Evolutionary conservation across 2,329 filamentous ascomycete genomes (phyloP).

Genomic region (Trichoderma atroviride): DNA sequence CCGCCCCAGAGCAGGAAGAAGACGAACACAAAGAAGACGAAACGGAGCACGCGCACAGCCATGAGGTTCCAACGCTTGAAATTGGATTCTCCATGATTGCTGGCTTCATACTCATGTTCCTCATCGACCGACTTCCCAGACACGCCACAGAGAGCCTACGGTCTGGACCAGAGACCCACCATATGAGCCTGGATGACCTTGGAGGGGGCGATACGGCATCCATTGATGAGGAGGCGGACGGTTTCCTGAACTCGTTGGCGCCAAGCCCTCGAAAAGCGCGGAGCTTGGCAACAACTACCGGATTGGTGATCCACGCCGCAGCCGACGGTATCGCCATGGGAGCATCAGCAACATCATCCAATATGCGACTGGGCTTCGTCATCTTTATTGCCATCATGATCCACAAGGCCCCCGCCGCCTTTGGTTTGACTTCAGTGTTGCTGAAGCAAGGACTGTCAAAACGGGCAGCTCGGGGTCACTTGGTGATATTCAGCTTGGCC

Average conservation of each 20-base stretch:
- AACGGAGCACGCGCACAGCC: constrained; percentile 32
- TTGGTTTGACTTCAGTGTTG: constrained; percentile 87
- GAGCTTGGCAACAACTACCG: constrained; percentile 81
- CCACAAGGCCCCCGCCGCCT: constrained; percentile 94
- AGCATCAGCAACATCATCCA: constrained; percentile 76
- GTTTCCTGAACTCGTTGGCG: constrained; percentile 61
- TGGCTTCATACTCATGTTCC: constrained; percentile 95
- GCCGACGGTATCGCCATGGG: constrained; percentile 96
- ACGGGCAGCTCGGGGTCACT: constrained; percentile 77
- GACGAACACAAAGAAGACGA: constrained; percentile 40
- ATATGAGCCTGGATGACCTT: constrained; percentile 87
- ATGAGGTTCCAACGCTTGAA: constrained; percentile 66
- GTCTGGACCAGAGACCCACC: constrained; percentile 68
- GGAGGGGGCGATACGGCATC: constrained; percentile 56
- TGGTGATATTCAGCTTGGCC: constrained; percentile 88
- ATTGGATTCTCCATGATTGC: constrained; percentile 84
- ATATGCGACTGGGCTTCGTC: constrained; percentile 79
- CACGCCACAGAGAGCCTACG: constrained; percentile 69
- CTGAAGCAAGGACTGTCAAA: constrained; percentile 91
- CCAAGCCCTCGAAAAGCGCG: constrained; percentile 61
- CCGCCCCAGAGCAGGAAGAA: constrained; percentile 25
- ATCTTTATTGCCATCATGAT: constrained; percentile 97
- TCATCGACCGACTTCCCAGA: constrained; percentile 83
- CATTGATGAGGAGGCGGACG: constrained; percentile 59
- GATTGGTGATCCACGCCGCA: constrained; percentile 92